These are phyloP conservation scores for Alternaria sp. DNA, from an alignment of 2,329 filamentous ascomycete genomes.

Conservation along the genomic window DNA sequence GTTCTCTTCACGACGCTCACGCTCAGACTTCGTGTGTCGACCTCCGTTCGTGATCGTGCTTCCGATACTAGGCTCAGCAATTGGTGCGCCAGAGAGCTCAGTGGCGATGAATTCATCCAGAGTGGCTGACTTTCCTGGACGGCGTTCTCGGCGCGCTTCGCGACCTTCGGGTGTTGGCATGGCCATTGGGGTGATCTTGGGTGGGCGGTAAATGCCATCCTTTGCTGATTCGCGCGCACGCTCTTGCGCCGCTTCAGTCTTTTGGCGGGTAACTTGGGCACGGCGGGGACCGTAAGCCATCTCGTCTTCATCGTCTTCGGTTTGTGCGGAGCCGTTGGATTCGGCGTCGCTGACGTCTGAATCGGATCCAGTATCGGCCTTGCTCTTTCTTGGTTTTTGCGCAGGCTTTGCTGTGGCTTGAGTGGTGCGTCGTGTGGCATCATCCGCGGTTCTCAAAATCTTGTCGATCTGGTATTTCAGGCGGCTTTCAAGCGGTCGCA, in stretches of 20 bases:
- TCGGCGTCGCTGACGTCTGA: constrained; percentile 53
- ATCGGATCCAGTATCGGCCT: constrained; percentile 50
- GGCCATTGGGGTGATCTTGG: constrained; percentile 83
- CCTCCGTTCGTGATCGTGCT: constrained; percentile 85
- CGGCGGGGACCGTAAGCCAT: constrained; percentile 71
- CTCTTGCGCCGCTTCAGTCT: constrained; percentile 28
- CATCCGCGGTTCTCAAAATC: constrained; percentile 86
- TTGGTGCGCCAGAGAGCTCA: constrained; percentile 82
- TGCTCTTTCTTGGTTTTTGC: constrained; percentile 43
- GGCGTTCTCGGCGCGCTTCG: constrained; percentile 68
- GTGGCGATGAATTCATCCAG: constrained; percentile 91
- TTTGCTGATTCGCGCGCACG: constrained; percentile 44
- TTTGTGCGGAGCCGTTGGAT: constrained; percentile 40
- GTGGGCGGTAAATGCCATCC: constrained; percentile 86
- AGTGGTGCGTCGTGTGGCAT: constrained; percentile 57
- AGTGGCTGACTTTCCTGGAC: constrained; percentile 77
- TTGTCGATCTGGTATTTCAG: constrained; percentile 97
- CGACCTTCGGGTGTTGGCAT: constrained; percentile 75
- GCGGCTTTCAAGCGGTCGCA: constrained; percentile 87
- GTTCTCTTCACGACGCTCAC: constrained; percentile 78
- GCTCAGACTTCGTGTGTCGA: constrained; percentile 78
- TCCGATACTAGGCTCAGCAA: constrained; percentile 89
- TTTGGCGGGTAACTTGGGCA: constrained; percentile 52
- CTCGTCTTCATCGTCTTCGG: constrained; percentile 61
- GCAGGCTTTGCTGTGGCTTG: constrained; percentile 33